Percentiles rank a stretch among this genome's conserved stretches.
phyloP scores from a whole-genome alignment of 1,284 basidiomycete species.

The Clitocybe nebularis region DNA sequence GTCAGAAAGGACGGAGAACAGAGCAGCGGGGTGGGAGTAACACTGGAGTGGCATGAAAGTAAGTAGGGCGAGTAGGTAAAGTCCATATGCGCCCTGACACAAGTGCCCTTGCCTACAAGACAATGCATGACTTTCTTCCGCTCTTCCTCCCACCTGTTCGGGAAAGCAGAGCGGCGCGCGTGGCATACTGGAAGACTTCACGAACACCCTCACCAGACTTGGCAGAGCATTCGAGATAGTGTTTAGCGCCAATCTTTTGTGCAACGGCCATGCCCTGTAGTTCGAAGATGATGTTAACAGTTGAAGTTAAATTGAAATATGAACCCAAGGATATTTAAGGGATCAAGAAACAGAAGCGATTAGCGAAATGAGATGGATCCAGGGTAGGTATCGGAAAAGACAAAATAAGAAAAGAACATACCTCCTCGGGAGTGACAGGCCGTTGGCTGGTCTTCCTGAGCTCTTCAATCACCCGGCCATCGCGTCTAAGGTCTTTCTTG shows the following conservation, averaged over 20 bases:
- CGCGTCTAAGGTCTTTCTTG: conserved; percentile 87
- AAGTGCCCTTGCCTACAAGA: conserved; percentile 2
- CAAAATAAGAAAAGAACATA: conserved; percentile 24
- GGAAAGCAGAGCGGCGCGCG: conserved; percentile 62
- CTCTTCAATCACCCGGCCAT: conserved; percentile 77
- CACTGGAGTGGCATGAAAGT: no score
- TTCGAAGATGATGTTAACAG: neutral
- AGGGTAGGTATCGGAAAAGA: conserved; percentile 3
- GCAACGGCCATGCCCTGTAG: conserved; percentile 79
- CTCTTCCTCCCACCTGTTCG: neutral
- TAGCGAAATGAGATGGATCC: neutral
- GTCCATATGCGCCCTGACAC: no score
- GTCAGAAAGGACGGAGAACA: no score
- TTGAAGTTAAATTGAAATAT: neutral
- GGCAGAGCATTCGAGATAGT: conserved; percentile 89
- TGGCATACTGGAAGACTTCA: conserved; percentile 90
- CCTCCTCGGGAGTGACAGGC: conserved; percentile 77
- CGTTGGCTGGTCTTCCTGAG: conserved; percentile 78
- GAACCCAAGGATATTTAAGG: neutral
- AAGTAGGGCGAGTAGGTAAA: no score
- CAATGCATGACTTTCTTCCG: conserved; percentile 4
- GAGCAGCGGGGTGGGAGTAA: no score
- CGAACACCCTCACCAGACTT: conserved; percentile 86
- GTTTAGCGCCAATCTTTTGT: conserved; percentile 83
- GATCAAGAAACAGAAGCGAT: conserved; percentile 3